Base-by-base conservation (phyloP, 441 rosid genomes). In the Adansonia grandidieri region DNA sequence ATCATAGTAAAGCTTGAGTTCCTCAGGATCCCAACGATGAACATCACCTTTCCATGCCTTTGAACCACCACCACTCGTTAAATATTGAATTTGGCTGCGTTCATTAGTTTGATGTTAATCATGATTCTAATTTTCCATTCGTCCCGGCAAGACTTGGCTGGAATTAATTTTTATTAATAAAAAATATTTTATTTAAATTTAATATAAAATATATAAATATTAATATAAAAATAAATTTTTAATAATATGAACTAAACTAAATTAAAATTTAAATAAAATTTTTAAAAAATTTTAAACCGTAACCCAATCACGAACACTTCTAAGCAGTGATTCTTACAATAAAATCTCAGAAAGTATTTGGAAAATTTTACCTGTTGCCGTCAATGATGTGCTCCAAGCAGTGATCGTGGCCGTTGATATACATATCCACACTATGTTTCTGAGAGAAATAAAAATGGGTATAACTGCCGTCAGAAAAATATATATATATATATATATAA, bases 11-110 rank as follows among this genome's bases (percentile, higher is more conserved):
- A 91, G 57, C 76, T 91, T 90, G 60, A 90, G 66, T 72, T 87
- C 93, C 61, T 87, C 80, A 4, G 87, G 85, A 72, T 85, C 81
- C 87, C 85, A 77, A 53, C 83, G 48, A 11, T 19, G 66, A 2
- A 77, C 20, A 24, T 50, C 83, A 20, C 91, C 93, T 79, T 80
- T 86, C 95, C 95, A 93, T 42, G 97, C 95, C 77, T 93, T 91
- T 57, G 97, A 93, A 24, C 95, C 97, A n/a, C 89, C 94, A 32
- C 93, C 91, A 69, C 91, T 90, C 0, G 97, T 91, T 7, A 93
- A 73, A 80, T 70, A 93, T 47, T 88, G 90, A 17, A 83, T 88
- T 51, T 73, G 76, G 71, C 93, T 90, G 88, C 86, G 77, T 17
- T 51, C 28, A 2, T 64, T 63, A n/a, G 56, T 28, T 63, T 14